Evolutionary conservation across 306 rosid genomes (phyloP).

Genomic region (Geum urbanum): DNA sequence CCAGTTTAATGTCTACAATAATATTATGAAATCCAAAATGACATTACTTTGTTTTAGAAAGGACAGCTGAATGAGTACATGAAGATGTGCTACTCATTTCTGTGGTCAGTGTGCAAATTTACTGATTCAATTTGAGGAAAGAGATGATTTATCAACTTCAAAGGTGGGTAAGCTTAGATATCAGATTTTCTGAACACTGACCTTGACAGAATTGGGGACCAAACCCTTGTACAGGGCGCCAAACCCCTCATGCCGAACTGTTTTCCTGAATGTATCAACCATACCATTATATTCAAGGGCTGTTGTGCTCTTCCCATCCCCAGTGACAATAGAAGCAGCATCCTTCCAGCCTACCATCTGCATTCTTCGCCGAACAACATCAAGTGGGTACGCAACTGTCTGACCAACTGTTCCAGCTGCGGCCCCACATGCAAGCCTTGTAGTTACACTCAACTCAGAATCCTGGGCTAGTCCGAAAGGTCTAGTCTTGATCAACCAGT

Average conservation of each 20-base stretch:
- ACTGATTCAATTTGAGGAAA: background rate
- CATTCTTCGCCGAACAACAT: conserved; percentile 50
- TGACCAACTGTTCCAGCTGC: conserved; percentile 58
- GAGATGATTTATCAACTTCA: background rate
- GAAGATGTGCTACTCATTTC: background rate
- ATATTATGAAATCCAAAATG: background rate
- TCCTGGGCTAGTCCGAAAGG: conserved; percentile 33
- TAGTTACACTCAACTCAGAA: conserved; percentile 39
- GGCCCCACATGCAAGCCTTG: conserved; percentile 48
- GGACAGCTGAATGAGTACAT: background rate
- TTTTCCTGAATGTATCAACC: conserved; percentile 49
- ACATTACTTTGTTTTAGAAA: background rate
- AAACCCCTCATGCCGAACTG: conserved; percentile 44
- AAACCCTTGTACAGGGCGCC: conserved; percentile 52
- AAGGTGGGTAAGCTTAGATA: background rate
- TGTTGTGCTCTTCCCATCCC: conserved; percentile 37
- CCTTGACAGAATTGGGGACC: conserved; percentile 64
- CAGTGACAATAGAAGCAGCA: conserved; percentile 35
- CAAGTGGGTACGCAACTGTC: conserved; percentile 53
- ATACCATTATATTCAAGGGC: conserved; percentile 38
- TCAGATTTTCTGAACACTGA: conserved; percentile 13
- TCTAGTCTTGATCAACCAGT: conserved; percentile 37
- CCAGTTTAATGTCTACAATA: background rate
- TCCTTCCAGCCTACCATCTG: conserved; percentile 53
- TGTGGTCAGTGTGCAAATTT: background rate